A percentile compares a stretch with the other conserved stretches of the same genome.
These are phyloP conservation scores for Rhexocercosporidium sp. DNA, from an alignment of 2,329 filamentous ascomycete species.

Conservation along the genomic window DNA sequence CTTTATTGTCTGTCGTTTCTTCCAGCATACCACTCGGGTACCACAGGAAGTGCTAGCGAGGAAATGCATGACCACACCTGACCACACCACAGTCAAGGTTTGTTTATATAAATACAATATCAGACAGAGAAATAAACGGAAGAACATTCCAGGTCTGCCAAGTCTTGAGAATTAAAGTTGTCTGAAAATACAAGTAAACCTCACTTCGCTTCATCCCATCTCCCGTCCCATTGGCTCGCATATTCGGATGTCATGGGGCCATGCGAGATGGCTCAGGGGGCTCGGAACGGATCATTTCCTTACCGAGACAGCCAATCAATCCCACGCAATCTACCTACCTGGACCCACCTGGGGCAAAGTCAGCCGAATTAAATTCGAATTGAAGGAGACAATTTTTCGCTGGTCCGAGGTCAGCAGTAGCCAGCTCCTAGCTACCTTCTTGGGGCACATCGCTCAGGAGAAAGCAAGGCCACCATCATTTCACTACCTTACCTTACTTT, in stretches of 20 bases:
- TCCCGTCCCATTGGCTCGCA: background rate
- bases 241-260: background rate
- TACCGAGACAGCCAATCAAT: background rate
- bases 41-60: too few relatives aligned
- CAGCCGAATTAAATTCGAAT: background rate
- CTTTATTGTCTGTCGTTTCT: too few relatives aligned
- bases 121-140: too few relatives aligned
- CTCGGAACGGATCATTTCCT: background rate
- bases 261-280: background rate
- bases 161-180: background rate
- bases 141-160: too few relatives aligned
- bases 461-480: background rate
- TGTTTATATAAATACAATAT: too few relatives aligned
- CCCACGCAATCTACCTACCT: too few relatives aligned
- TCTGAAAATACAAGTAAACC: background rate
- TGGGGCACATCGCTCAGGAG: background rate
- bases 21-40: too few relatives aligned
- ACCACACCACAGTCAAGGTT: too few relatives aligned
- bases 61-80: too few relatives aligned
- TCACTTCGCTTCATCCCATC: background rate
- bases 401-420: background rate
- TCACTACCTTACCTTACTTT: too few relatives aligned
- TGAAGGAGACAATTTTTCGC: background rate
- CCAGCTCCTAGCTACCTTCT: background rate
- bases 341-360: too few relatives aligned